These are phyloP conservation scores for Taxillus chinensis DNA, from an alignment of 164 flowering plant species.

Conservation along the genomic window DNA sequence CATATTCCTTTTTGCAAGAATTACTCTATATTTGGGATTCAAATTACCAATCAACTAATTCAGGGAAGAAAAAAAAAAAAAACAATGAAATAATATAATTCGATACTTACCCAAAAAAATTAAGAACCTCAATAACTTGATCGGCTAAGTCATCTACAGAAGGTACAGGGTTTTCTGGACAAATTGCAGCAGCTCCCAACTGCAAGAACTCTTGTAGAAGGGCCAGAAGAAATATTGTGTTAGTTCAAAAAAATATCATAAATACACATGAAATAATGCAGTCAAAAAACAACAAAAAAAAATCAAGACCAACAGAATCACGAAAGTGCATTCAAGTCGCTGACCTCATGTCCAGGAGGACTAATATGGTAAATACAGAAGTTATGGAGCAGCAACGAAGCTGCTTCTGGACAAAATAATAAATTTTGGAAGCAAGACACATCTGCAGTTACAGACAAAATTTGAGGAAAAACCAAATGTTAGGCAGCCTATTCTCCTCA, in stretches of 20 bases:
- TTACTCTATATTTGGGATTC: too few relatives aligned
- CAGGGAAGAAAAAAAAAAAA: too few relatives aligned
- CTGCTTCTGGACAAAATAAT: slow-evolving; percentile 82
- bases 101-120: slow-evolving; percentile 67
- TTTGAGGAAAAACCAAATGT: slow-evolving; percentile 2
- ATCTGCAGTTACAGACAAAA: slow-evolving; percentile 34
- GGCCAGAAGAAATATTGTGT: slow-evolving; percentile 15
- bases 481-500: slow-evolving; percentile 1
- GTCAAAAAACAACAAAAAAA: background rate
- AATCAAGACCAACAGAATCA: background rate
- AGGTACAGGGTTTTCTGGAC: slow-evolving; percentile 34
- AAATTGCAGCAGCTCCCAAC: slow-evolving; percentile 63
- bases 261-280: background rate
- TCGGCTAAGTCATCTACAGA: slow-evolving; percentile 60
- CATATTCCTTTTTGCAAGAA: too few relatives aligned
- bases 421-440: slow-evolving; percentile 86
- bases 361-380: slow-evolving; percentile 82
- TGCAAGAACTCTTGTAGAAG: slow-evolving; percentile 56
- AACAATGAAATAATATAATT: background rate
- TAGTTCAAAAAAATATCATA: slow-evolving; percentile 10
- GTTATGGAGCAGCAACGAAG: slow-evolving; percentile 74
- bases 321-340: slow-evolving; percentile 14
- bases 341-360: slow-evolving; percentile 91
- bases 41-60: too few relatives aligned
- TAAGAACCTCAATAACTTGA: slow-evolving; percentile 57